Base-by-base conservation (phyloP, 495 filamentous ascomycete species). In the Penicillium alfredii region DNA sequence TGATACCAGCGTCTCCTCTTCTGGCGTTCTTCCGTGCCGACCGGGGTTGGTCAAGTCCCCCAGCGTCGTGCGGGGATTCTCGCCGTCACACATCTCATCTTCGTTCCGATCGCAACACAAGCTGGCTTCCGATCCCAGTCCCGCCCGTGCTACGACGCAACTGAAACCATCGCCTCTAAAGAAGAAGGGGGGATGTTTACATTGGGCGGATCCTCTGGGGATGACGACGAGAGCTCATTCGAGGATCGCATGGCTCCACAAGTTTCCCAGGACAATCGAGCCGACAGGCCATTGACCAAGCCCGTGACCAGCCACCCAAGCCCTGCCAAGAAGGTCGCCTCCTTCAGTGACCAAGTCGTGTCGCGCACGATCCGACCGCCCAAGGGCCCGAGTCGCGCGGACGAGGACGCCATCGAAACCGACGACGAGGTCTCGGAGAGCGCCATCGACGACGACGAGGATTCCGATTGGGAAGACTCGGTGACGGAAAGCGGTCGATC, bases 391-490 rank as follows among this genome's bases (percentile, higher is more conserved):
- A 70, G 66, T 19, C 73, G 77, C 35, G 69, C 77, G 42, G 82
- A 85, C 38, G 81, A 85, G 34, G 81, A 84, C 37, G 81, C 81
- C 10, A 86, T 88, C 30, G 84, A 85, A 45, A 81, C 78, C 4
- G 76, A 80, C 16, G 79, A 83, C 14, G 78, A 77, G 32, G 70
- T 85, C 18, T 83, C 82, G 3, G 86, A 92, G 57, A 86, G 83
- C 46, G 84, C 84, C 15, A 88, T 88, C 30, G 87, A 93, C 37
- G 88, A 94, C 33, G 90, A 93, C 27, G 85, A 88, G 30, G 84
- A 82, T 16, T 86, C 73, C 8, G 84, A 92, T 38, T 94, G 88
- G 87, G 88, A 94, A 55, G 90, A 95, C 46, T 92, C 88, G 6
- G 76, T 82, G n/a, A 88, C 88, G 20, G 84, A 93, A 40, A 93